Evolutionary conservation across 768 basidiomycete species (phyloP).

Genomic region (Nidularia pulvinata): DNA sequence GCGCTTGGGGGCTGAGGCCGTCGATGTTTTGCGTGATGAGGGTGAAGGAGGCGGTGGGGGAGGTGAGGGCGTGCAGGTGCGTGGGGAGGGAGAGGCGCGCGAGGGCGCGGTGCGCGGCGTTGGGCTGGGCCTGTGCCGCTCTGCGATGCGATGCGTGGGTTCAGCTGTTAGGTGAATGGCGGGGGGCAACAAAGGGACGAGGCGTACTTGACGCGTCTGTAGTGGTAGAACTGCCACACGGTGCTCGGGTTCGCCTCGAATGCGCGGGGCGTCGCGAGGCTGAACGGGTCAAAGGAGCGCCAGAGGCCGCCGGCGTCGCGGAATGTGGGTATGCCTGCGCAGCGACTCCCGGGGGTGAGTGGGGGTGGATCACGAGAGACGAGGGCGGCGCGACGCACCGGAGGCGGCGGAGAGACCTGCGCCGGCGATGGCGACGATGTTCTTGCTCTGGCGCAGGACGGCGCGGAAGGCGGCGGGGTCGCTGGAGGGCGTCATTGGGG

Average conservation of each 20-base stretch:
- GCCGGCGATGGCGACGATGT: constrained; percentile 41
- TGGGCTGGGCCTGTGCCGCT: constrained; percentile 45
- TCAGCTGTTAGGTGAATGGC: too few relatives aligned
- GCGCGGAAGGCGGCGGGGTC: constrained; percentile 27
- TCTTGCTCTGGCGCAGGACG: constrained; percentile 21
- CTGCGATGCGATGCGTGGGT: too few relatives aligned
- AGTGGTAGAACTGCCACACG: constrained; percentile 70
- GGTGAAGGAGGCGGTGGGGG: constrained; percentile 42
- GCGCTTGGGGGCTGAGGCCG: constrained; percentile 41
- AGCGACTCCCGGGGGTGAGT: too few relatives aligned
- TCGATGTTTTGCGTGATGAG: constrained; percentile 69
- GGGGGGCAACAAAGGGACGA: too few relatives aligned
- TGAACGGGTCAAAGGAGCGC: constrained; percentile 47
- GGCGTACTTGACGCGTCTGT: constrained; percentile 51
- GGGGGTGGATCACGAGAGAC: too few relatives aligned
- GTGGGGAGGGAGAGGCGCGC: constrained; percentile 41
- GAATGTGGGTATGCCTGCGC: constrained; percentile 46
- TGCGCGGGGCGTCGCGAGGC: constrained; percentile 52
- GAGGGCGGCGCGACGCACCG: constrained; percentile 28
- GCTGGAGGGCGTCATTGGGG: too few relatives aligned
- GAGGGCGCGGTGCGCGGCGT: constrained; percentile 54
- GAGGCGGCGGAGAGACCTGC: constrained; percentile 70
- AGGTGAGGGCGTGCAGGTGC: constrained; percentile 29
- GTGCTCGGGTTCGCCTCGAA: constrained; percentile 46
- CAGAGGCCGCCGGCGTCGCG: constrained; percentile 51